phyloP scores from a whole-genome alignment of 2,329 filamentous ascomycete genomes.

The Sordariomycetes sp. region DNA sequence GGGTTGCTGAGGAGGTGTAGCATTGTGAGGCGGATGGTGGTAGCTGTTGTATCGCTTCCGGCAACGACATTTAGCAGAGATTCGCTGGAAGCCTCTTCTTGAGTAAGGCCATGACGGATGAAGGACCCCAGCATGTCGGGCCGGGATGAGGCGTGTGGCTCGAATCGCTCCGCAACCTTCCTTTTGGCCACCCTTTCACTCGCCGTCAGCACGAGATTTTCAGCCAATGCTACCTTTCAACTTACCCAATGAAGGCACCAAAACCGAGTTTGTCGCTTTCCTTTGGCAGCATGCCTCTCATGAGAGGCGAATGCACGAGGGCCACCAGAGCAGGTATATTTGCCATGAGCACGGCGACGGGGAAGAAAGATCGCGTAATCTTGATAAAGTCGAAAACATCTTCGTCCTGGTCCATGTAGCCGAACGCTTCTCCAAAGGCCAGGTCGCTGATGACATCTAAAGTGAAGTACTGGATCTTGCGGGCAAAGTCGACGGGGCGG shows the following conservation, averaged over 20 bases:
- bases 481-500: conserved; percentile 39
- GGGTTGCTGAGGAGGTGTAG: conserved; percentile 43
- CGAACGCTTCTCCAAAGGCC: conserved; percentile 40
- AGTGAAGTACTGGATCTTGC: conserved; percentile 44
- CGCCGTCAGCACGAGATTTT: no score
- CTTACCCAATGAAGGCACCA: conserved; percentile 24
- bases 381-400: conserved; percentile 40
- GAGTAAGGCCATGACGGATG: conserved; percentile 24
- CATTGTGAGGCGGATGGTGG: conserved; percentile 41
- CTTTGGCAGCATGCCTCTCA: conserved; percentile 30
- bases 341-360: conserved; percentile 30
- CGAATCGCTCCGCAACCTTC: conserved; percentile 12
- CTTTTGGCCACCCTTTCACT: conserved; percentile 5
- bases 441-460: conserved; percentile 46
- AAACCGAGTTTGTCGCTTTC: conserved; percentile 27
- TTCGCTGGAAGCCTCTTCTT: conserved; percentile 18
- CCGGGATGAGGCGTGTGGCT: conserved; percentile 9
- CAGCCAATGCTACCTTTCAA: no score
- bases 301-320: conserved; percentile 28
- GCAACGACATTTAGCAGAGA: conserved; percentile 23
- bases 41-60: conserved; percentile 33
- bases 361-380: conserved; percentile 30
- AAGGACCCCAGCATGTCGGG: conserved; percentile 32
- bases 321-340: conserved; percentile 30
- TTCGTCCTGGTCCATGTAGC: conserved; percentile 34